Evolutionary conservation across 2,329 filamentous ascomycete species (phyloP), one percentile per base, ranked within the genome.

Genomic region (Fusarium illudens): DNA sequence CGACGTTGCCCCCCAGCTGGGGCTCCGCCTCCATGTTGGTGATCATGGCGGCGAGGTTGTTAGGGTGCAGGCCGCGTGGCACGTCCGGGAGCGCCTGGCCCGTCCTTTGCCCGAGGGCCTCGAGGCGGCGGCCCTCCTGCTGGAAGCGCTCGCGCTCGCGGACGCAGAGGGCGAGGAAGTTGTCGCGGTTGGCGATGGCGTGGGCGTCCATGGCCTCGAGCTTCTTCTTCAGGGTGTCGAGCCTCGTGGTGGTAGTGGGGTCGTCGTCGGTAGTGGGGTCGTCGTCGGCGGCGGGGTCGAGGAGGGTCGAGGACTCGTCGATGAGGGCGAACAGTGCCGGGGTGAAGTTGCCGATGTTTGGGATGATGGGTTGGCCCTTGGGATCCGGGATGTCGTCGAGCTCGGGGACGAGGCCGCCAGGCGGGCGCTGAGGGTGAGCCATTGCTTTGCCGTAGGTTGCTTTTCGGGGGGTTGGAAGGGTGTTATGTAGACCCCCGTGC

Each of bases 281-380:
- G 6, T 60, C 44, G 15, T n/a, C 30, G 5, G 64, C 39, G 20
- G 50, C 30, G 19, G 33, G 17, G 27, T 34, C 56, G 19, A 51
- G 19, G 27, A 69, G 20, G 20, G 22, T 34, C 34, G 57, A 51
- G 20, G 42, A 34, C 9, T 64, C 55, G 6, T 60, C 44, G 15
- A 81, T 70, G 25, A 78, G 76, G 25, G 77, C 74, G 67, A 80
- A 82, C 46, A 81, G 51, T 15, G 54, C 55, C 2, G 67, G 60
- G 20, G 63, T 36, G 27, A 60, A 49, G 25, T n/a, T 39, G 22
- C 6, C 29, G 11, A 70, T 22, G 4, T 29, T 30, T 12, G 67
- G 56, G 29, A 68, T 65, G 36, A 68, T 52, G 10, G 64, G 51
- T 13, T 64, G 27, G 5, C 64, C 70, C 4, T 62, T 58, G 13